These are phyloP conservation scores for Malus orientalis DNA, from an alignment of 306 rosid genomes.

Conservation along the genomic window DNA sequence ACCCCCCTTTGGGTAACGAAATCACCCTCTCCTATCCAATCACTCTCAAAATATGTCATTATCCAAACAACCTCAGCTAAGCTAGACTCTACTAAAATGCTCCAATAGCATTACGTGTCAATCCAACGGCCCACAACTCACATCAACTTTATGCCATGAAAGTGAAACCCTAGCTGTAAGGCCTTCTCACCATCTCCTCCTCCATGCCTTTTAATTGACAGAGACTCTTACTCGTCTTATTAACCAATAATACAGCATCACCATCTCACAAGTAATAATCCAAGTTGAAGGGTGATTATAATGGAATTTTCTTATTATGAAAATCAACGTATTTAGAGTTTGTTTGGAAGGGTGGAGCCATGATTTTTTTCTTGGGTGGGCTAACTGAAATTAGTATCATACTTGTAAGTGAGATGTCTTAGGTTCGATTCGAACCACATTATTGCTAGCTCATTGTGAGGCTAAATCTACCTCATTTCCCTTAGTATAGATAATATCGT, in stretches of 20 bases:
- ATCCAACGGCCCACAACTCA: conserved; percentile 15
- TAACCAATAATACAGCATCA: neutral
- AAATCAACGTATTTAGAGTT: neutral
- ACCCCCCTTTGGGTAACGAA: neutral
- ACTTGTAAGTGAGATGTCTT: no score
- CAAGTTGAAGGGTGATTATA: neutral
- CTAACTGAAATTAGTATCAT: no score
- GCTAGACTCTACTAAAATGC: neutral
- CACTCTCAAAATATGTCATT: neutral
- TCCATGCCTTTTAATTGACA: neutral
- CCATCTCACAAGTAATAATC: neutral
- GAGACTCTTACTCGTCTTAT: neutral
- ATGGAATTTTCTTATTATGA: neutral
- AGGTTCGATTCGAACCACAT: no score
- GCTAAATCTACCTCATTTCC: no score
- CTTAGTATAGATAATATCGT: no score
- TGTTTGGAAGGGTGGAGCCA: no score
- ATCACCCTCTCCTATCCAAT: neutral
- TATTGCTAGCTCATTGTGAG: no score
- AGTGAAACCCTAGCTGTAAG: neutral
- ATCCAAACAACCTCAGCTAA: neutral
- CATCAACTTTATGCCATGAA: conserved; percentile 14
- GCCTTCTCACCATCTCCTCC: neutral
- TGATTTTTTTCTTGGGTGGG: no score
- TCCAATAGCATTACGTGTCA: neutral